A percentile compares a stretch with the other conserved stretches of the same genome.
Evolutionary conservation across 2,329 filamentous ascomycete genomes (phyloP).

Genomic region (Calonectria pseudoturangicola): DNA sequence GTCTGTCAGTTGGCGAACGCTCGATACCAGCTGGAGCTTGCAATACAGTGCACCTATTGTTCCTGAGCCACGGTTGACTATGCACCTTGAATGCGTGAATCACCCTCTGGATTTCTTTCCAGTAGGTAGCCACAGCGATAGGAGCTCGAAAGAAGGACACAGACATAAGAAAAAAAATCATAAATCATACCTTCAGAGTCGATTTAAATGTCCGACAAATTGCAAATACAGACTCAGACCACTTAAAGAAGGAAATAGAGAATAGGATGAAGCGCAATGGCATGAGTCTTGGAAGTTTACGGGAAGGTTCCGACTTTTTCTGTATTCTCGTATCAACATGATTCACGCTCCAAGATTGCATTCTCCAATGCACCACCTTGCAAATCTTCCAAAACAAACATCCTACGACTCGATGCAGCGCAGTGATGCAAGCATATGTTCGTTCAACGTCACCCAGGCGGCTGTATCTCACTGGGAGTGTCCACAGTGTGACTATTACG

Average conservation of each 20-base stretch:
- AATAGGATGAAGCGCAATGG: constrained; percentile 19
- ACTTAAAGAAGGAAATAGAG: neutral
- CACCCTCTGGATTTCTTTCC: neutral
- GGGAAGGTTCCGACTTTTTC: constrained; percentile 30
- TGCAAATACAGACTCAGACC: neutral
- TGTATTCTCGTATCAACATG: neutral
- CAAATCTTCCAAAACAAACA: neutral
- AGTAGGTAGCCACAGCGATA: neutral
- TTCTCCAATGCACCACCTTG: neutral
- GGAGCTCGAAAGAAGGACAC: no score
- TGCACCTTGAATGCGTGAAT: neutral
- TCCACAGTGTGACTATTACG: constrained; percentile 40
- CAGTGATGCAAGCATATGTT: constrained; percentile 35
- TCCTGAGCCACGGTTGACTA: neutral
- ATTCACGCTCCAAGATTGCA: neutral
- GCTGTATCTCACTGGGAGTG: constrained; percentile 51
- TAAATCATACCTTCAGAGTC: neutral
- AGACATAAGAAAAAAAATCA: neutral
- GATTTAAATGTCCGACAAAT: no score
- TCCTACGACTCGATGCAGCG: constrained; percentile 25
- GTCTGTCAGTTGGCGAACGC: constrained; percentile 33
- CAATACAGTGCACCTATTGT: neutral
- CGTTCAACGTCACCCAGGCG: constrained; percentile 49
- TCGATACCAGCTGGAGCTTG: constrained; percentile 16
- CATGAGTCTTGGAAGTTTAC: neutral